A percentile compares a stretch with the other conserved stretches of the same genome.
Conservation (phyloP, 2,329 filamentous ascomycete species). For the Emydomyces testavorans region DNA sequence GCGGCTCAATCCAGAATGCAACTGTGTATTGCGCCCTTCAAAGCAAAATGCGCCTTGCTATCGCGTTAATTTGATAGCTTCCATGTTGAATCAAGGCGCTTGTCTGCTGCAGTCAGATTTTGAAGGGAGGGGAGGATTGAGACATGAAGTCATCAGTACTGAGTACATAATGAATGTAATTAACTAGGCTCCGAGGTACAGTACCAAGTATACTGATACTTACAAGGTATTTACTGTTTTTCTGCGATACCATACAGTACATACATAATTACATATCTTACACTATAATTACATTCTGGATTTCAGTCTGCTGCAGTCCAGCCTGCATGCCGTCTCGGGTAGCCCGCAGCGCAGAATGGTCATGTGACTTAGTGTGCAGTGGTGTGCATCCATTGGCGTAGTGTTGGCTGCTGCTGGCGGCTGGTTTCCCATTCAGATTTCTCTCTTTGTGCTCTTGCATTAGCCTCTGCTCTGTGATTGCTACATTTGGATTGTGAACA, state of each 20-base stretch:
- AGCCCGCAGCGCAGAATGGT: slow-evolving; percentile 13
- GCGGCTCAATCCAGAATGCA: not conserved
- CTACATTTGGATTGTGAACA: too few species aligned
- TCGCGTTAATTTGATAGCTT: not conserved
- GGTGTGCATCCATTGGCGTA: not conserved
- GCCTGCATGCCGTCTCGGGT: not conserved
- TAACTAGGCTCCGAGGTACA: too few species aligned
- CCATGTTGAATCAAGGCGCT: not conserved
- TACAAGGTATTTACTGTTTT: too few species aligned
- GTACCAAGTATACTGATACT: too few species aligned
- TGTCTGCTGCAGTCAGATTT: too few species aligned
- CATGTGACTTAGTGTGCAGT: slow-evolving; percentile 10
- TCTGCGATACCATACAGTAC: too few species aligned
- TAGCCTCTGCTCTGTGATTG: not conserved
- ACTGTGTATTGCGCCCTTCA: not conserved
- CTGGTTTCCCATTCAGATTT: slow-evolving; percentile 3
- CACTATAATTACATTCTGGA: too few species aligned
- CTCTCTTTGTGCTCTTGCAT: slow-evolving; percentile 10
- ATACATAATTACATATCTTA: too few species aligned
- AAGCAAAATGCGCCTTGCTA: not conserved
- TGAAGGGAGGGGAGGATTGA: not conserved
- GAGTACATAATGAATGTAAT: not conserved
- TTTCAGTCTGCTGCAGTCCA: not conserved
- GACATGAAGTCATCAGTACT: not conserved
- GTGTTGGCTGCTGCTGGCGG: not conserved